Base-by-base conservation (phyloP, 768 basidiomycete species). In the Mycena albidolilacea region DNA sequence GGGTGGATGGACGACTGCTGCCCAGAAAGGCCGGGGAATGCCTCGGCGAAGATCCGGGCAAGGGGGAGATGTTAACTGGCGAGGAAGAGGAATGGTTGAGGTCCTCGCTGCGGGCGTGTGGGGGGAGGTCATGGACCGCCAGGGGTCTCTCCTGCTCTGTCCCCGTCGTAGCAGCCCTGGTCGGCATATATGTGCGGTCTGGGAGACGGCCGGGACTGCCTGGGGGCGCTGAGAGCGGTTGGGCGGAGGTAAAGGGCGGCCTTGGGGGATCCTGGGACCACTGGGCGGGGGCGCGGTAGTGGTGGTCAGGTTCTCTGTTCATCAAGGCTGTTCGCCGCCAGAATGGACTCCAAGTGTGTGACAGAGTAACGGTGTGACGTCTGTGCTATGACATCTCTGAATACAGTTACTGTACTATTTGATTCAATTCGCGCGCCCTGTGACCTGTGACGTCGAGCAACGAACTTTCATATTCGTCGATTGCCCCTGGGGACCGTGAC, bases 21-120 rank as follows among this genome's bases (percentile, higher is more conserved):
- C 73, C 43, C 69, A 75, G 65, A 54, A 75, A 80, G 82, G 81
- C 79, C 78, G 74, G 76, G 62, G 72, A 76, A 64, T 44, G 70
- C 68, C 64, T 78, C 58, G 76, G 72, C 55, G 72, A 73, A 73
- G 72, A 73, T 70, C 64, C 68, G 68, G 63, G n/a, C 37, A 39
- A 23, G 43, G 71, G 62, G 58, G 38, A 77, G 58, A 79, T 79
- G 76, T 77, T 74, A 79, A 70, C 77, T 78, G 44, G 80, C 77
- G 37, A 79, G 75, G 46, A 69, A 76, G 58, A 81, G 72, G n/a
- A 77, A 80, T 94, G 93, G 81, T 90, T 92, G 64, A 93, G 84
- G 83, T 94, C 93, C 77, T 92, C 89, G 82, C 93, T 95, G 66
- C 88, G 90, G 70, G 92, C 84, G 79, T 92, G 89, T 70, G 88